phyloP scores from a whole-genome alignment of 148 eudicot genomes.

The Chenopodium suecicum region DNA sequence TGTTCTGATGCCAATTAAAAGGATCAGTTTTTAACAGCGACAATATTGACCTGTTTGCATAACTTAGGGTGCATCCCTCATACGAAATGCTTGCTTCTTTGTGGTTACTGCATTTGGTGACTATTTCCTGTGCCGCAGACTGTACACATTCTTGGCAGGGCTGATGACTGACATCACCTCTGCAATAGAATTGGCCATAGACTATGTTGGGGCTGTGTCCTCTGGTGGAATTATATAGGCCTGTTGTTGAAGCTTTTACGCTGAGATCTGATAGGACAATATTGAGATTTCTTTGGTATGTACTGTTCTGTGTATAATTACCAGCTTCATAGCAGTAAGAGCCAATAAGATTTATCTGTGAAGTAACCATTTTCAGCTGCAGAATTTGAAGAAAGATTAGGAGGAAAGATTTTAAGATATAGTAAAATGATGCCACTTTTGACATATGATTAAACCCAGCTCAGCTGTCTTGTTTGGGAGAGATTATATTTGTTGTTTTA shows the following conservation, averaged over 20 bases:
- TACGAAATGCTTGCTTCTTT: conserved; percentile 2
- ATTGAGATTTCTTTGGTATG: conserved; percentile 12
- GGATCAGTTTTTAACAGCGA: neutral
- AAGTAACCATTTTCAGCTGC: neutral
- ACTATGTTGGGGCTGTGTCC: conserved; percentile 7
- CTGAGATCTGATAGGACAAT: conserved; percentile 11
- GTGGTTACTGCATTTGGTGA: neutral
- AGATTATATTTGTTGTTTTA: neutral
- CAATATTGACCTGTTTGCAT: conserved; percentile 12
- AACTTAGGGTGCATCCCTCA: neutral
- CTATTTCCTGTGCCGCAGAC: neutral
- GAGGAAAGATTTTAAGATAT: neutral
- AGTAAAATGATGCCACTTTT: neutral
- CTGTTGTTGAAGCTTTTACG: neutral
- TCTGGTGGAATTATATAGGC: neutral
- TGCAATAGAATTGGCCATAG: conserved; percentile 31
- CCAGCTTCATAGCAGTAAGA: neutral
- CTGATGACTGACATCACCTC: conserved; percentile 18
- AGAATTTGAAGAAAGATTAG: neutral
- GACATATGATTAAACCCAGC: neutral
- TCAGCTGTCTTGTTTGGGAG: neutral
- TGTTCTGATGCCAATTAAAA: neutral
- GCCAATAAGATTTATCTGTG: too few species aligned
- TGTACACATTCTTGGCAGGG: conserved; percentile 28
- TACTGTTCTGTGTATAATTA: conserved; percentile 10